Base-by-base conservation (phyloP, 1,284 basidiomycete genomes). In the Leccinum pachyderme region DNA sequence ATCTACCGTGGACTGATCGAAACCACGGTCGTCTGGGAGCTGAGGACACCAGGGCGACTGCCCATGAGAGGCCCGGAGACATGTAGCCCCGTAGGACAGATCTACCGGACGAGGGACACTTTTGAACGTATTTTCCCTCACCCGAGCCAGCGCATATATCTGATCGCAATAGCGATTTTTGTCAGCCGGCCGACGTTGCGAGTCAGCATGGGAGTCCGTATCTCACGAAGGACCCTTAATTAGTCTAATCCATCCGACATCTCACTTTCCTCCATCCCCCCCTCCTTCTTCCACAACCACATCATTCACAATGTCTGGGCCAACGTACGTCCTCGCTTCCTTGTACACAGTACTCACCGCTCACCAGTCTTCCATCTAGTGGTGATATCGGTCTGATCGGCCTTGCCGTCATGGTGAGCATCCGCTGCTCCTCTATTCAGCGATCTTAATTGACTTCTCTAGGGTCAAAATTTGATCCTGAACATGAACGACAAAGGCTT, bases 401-500 rank as follows among this genome's bases (percentile, higher is more conserved):
- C 78, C 81, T 96, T 70, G 94, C 95, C 81, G 95, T 97, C 80
- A 97, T 97, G 95, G 93, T 91, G 73, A 59, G 79, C 49, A 46
- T 51, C 35, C 55, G 57, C 64, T 58, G 52, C 59, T 56, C 45
- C 47, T 33, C 55, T 56, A 33, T 25, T 51, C 55, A 47, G 7
- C n/a, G 46, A 5, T 54, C 58, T 51, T 54, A 47, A 59, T 55
- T 50, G 32, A 59, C 49, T 55, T 15, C 39, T 39, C 28, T 65
- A 95, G 92, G 93, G 93, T 70, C 93, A 96, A 86, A 97, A 97
- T 77, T 75, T 96, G 69, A 95, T 97, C 73, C 81, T 97, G 64
- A 97, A 97, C 82, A 97, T 97, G 91, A 95, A 95, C 74, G 96
- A 98, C 83, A 98, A 99, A 80, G 97, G 97, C 52, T 99, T 95